Evolutionary conservation across 129 eudicot species (phyloP), one percentile per base, ranked within the genome.

Genomic region (Helianthus tuberosus): DNA sequence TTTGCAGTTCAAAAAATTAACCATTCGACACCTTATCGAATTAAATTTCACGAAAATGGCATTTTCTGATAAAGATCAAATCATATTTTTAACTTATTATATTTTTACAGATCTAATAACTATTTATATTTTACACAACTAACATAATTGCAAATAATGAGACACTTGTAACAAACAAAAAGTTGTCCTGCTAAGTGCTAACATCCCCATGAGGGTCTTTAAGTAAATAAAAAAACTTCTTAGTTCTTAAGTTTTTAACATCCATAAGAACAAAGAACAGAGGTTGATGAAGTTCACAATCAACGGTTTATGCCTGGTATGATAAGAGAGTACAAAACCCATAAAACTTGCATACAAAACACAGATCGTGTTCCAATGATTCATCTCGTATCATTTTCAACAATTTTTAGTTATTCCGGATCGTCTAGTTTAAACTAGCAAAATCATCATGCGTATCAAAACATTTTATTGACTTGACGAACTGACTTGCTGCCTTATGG

Each of bases 401-500:
- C 68, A 35, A 66, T 64, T 65, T 32, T 52, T 11, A 57, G 81
- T 76, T 81, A 81, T 75, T 75, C 79, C 67, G 11, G 77, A 39
- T 4, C 44, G 36, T 75, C 60, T 44, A 53, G 71, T 64, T 60
- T 48, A 51, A 69, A 70, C 77, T 43, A 81, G 63, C 64, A 80
- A 81, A 53, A 81, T 68, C 78, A 52, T 39, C 54, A 4, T 65
- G 72, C 17, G 75, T 20, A 17, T 35, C n/a, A 57, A 48, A 46
- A 52, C 4, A 63, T 53, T 61, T 71, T 84, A 80, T 27, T 81
- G 81, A 51, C 79, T 83, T 62, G 62, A 39, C 13, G 81, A 62
- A 41, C 79, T 44, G 41, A 79, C 82, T 71, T 71, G 87, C 76
- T 87, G 91, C 92, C 96, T 86, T 54, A 73, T 81, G 62, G 79